phyloP scores from a whole-genome alignment of 2,329 filamentous ascomycete species.

The Colletotrichum tropicale region DNA sequence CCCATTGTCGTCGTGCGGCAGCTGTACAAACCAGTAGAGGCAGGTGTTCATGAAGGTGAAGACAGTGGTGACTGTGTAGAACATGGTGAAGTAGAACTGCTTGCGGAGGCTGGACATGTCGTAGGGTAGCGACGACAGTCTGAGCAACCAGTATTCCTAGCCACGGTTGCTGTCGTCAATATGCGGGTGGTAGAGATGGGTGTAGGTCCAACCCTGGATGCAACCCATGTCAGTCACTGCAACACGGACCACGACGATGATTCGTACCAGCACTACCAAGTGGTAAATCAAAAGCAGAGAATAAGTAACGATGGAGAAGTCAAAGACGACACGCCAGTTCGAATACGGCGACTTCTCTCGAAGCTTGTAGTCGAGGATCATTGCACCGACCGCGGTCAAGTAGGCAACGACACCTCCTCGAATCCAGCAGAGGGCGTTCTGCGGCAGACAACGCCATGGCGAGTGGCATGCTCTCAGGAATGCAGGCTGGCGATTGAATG shows the following conservation, averaged over 20 bases:
- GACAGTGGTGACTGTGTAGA: conserved; percentile 50
- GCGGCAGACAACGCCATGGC: conserved; percentile 51
- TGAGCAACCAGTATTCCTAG: conserved; percentile 40
- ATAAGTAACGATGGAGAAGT: conserved; percentile 53
- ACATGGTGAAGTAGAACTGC: conserved; percentile 54
- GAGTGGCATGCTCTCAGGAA: conserved; percentile 58
- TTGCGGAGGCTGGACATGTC: conserved; percentile 44
- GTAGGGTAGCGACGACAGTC: conserved; percentile 48
- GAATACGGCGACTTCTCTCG: conserved; percentile 42
- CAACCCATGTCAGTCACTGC: background rate
- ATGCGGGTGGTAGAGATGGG: conserved; percentile 54
- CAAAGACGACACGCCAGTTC: conserved; percentile 48
- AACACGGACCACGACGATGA: background rate
- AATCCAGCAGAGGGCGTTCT: conserved; percentile 48
- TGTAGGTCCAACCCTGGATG: conserved; percentile 53
- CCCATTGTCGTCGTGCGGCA: conserved; percentile 29
- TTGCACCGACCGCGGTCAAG: conserved; percentile 42
- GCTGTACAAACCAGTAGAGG: conserved; percentile 53
- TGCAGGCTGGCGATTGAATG: conserved; percentile 42
- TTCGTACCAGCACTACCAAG: conserved; percentile 49
- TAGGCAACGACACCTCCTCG: conserved; percentile 48
- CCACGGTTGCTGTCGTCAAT: conserved; percentile 38
- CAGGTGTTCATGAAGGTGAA: conserved; percentile 55
- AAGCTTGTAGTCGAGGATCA: conserved; percentile 52
- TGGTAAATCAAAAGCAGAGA: conserved; percentile 50